Base-by-base conservation (phyloP, 2,329 filamentous ascomycete species). In the Penicillium psychrosexuale region DNA sequence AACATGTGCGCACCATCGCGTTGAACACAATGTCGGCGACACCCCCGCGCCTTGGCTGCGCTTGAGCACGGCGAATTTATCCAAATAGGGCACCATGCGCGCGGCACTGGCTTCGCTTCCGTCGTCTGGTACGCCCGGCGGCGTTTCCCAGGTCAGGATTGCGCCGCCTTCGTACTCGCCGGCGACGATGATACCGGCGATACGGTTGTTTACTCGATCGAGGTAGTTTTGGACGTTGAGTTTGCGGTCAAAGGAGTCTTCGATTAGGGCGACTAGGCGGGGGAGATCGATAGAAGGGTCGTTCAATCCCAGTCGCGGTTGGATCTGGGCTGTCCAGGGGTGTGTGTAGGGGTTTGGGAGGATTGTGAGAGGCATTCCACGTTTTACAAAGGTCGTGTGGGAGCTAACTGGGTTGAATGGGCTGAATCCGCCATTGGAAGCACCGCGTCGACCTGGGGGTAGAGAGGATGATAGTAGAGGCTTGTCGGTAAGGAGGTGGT, bases 1-100 rank as follows among this genome's bases (percentile, higher is more conserved):
- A 95, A 65, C 92, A 96, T 19, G 87, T 85, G 28, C 89, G 83
- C 5, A 96, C 90, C 89, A 99, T 96, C 33, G 91, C 88, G 59
- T 95, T 96, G 76, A 97, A 99, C 8, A 99, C 89, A 37, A 97
- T 88, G 69, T 99, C 94, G 1, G 94, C 93, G 3, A 97, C 92
- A 3, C 94, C 93, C 91, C 91, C 0, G 89, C 90, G 0, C 94
- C 94, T 72, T 99, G 94, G 12, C 87, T 89, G 57, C 85, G 87
- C 62, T 89, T 93, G 15, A 96, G 80, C 0, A 99, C 94, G 0
- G 94, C 94, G 69, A 99, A 97, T 71, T 99, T 99, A 74, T 99
- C 94, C 30, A 99, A 81, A 70, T 99, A 99, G 0, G 94, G 94
- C 0, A 99, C 89, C 62, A 91, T 82, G 9, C 89, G 82, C 1